Evolutionary conservation across 1,284 basidiomycete genomes (phyloP), one percentile per base, ranked within the genome.

Genomic region (Earliella scabrosa): DNA sequence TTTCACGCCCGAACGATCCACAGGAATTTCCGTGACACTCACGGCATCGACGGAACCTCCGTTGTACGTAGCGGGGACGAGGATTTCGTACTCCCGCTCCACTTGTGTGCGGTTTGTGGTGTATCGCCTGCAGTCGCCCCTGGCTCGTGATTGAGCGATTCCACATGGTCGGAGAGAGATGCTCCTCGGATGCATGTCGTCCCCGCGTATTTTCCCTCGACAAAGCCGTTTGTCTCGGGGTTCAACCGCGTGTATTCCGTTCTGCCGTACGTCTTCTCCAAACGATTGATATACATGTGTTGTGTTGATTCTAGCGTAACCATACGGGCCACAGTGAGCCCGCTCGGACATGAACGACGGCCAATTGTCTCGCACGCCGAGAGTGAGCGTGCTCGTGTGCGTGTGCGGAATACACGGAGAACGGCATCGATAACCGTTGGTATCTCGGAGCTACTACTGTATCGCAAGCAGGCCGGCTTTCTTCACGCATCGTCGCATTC

Each of bases 11-110:
- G 26, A 24, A 18, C 21, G 20, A 10, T 38, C 47, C 56, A 38
- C 29, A 24, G 16, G 50, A 49, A 47, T 16, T 50, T 39, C 26
- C 45, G 32, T 56, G 56, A 55, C 56, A 55, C 39, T 45, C n/a
- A 54, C 59, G 59, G 45, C 56, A 53, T 49, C 43, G 27, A 51
- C 38, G 38, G 55, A 39, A 41, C 31, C 45, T 38, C 36, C 7
- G 16, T n/a, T 1, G 29, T 45, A 45, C 43, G 50, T 44, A 45
- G 27, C 24, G 32, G 18, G 11, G 35, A n/a, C 50, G 34, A 45
- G 24, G 35, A 45, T 45, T 14, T 31, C 32, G 36, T 38, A 36
- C 16, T 29, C n/a, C 21, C 27, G 50, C 50, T 52, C 50, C 50
- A 52, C 50, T 23, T 4, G 10, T 24, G 27, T 46, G 35, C 35